Percentiles rank a stretch among this genome's conserved stretches.
These are phyloP conservation scores for Ceratobasidium sp. DNA, from an alignment of 1,284 basidiomycete species.

Conservation along the genomic window DNA sequence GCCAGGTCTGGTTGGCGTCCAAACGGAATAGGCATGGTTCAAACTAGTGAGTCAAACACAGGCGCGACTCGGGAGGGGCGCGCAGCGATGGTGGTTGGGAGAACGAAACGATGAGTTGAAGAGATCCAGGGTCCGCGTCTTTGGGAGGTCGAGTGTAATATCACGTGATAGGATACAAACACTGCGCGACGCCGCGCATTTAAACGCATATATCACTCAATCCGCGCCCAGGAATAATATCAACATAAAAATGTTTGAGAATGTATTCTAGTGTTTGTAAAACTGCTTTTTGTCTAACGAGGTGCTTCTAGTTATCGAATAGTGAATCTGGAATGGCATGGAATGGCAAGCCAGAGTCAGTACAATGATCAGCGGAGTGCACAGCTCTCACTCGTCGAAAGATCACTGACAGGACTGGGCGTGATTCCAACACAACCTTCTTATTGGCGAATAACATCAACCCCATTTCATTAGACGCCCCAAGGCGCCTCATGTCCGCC, in stretches of 20 bases:
- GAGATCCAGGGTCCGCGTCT: constrained; percentile 38
- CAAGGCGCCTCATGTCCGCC: not conserved
- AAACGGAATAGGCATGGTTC: not conserved
- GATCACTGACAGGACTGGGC: not conserved
- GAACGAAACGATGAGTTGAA: not conserved
- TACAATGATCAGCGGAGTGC: not conserved
- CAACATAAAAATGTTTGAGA: too few relatives aligned
- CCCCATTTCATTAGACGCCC: constrained; percentile 8
- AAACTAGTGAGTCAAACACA: not conserved
- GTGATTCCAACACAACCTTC: not conserved
- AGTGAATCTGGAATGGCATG: not conserved
- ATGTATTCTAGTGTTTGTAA: too few relatives aligned
- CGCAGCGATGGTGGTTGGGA: constrained; percentile 3
- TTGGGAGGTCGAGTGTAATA: not conserved
- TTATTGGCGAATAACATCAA: not conserved
- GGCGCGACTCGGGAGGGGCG: not conserved
- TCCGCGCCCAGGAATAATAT: not conserved
- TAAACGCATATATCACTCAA: not conserved
- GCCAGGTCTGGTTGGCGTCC: not conserved
- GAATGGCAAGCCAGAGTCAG: not conserved
- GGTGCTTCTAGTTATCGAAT: not conserved
- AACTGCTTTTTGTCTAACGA: not conserved
- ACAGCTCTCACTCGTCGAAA: not conserved
- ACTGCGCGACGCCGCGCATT: constrained; percentile 17
- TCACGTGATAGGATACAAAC: constrained; percentile 8